phyloP scores from a whole-genome alignment of 345 rosid genomes.

The Brassica carinata region DNA sequence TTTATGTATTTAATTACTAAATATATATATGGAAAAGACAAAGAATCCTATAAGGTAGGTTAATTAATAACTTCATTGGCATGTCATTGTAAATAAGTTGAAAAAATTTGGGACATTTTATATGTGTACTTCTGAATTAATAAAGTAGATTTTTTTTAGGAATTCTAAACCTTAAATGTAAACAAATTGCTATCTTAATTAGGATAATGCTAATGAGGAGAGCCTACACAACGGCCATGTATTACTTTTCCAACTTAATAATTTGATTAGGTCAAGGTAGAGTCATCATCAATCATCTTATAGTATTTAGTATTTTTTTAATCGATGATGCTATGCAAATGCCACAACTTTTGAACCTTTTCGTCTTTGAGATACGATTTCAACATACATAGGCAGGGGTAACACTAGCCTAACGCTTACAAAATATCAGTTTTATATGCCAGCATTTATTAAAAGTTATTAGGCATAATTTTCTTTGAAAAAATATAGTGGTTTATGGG shows the following conservation, averaged over 20 bases:
- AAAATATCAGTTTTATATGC: not conserved
- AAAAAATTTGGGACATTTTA: too few species aligned
- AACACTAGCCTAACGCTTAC: not conserved
- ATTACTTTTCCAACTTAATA: not conserved
- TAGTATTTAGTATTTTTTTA: not conserved
- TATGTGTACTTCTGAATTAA: too few species aligned
- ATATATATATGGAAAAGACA: too few species aligned
- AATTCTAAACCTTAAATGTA: not conserved
- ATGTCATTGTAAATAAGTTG: too few species aligned
- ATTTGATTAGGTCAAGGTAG: not conserved
- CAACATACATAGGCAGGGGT: not conserved
- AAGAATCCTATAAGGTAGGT: too few species aligned
- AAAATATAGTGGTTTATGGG: not conserved
- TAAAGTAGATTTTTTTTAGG: not conserved
- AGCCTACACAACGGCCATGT: not conserved
- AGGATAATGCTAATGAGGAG: not conserved
- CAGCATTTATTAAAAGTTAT: not conserved
- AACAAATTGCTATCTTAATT: not conserved
- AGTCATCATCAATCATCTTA: not conserved
- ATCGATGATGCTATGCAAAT: not conserved
- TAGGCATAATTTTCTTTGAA: not conserved
- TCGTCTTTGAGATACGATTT: not conserved
- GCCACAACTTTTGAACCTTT: not conserved
- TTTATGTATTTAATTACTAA: too few species aligned
- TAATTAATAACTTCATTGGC: too few species aligned